These are phyloP conservation scores for Geotrichum reessii DNA, from an alignment of 1,139 yeast genomes.

Conservation along the genomic window DNA sequence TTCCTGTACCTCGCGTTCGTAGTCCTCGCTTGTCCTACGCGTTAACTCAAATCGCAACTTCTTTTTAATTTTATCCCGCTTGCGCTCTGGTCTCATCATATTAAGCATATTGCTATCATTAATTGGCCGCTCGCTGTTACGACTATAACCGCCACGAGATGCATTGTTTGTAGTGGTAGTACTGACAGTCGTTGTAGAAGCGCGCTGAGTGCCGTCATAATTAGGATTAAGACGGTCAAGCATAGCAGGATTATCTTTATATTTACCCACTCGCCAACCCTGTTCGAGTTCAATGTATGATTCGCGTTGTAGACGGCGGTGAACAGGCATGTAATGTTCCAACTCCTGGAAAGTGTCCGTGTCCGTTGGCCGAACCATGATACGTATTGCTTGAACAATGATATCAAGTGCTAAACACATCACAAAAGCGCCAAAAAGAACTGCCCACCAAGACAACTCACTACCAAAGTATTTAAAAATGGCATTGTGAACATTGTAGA, in stretches of 20 bases:
- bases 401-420: conserved; percentile 54
- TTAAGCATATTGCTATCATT: not conserved
- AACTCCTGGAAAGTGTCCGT: conserved; percentile 71
- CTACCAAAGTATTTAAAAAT: conserved; percentile 64
- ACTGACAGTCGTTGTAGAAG: conserved; percentile 1
- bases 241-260: conserved; percentile 21
- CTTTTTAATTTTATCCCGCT: conserved; percentile 31
- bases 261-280: conserved; percentile 52
- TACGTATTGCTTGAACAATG: conserved; percentile 51
- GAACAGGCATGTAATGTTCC: conserved; percentile 63
- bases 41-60: conserved; percentile 25
- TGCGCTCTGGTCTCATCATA: conserved; percentile 44
- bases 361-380: conserved; percentile 60
- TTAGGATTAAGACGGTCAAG: conserved; percentile 12
- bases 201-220: not conserved
- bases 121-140: conserved; percentile 8
- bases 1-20: conserved; percentile 38
- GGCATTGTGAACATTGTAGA: conserved; percentile 70
- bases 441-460: conserved; percentile 83
- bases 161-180: not conserved
- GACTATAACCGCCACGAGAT: not conserved
- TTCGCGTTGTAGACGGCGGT: conserved; percentile 64
- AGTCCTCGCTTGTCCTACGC: conserved; percentile 30
- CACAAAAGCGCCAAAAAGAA: conserved; percentile 50
- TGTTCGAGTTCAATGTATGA: conserved; percentile 69